Evolutionary conservation across 1,139 yeast species (phyloP), one percentile per base, ranked within the genome.

Genomic region (Kodamaea suecica): DNA sequence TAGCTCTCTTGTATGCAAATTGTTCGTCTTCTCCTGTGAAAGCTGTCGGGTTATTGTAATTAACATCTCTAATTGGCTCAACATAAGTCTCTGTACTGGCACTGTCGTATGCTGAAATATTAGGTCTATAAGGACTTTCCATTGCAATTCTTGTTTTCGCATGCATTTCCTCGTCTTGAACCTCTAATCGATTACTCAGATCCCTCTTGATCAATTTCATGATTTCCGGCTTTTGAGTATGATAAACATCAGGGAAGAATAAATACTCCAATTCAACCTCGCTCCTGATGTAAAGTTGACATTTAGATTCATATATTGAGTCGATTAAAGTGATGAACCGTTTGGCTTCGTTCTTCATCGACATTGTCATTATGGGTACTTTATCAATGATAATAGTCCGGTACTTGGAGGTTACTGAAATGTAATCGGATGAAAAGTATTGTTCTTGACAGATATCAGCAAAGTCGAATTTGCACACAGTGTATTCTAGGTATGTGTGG

Each of bases 21-120:
- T 72, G 73, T 51, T 83, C 90, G 55, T 83, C 90, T 48, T 82
- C 88, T 19, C 92, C 90, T 0, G 87, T 82, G 47, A 82, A 83
- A 3, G 80, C 80, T 13, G 65, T 63, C 10, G 71, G 53, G 33
- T 78, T 67, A 13, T 73, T 66, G 48, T 69, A 78, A 47, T 77
- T 69, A 7, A 45, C 40, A 17, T 39, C 36, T 8, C 39, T 42
- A 14, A 34, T 38, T 16, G 33, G 47, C 39, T 66, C 76, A 13
- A 50, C 56, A 47, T 60, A 73, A 5, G 57, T 57, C 28, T 59
- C 59, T 27, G 71, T 66, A 29, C 61, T 54, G 4, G 42, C 52
- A 34, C 58, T 75, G 43, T 77, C 80, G 49, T 82, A 82, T 1
- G 82, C 66, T 2, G 84, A 65, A 2, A 78, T 73, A 42, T 82